Evolutionary conservation across 768 basidiomycete genomes (phyloP), one percentile per base, ranked within the genome.

Genomic region (Podaxis carcinomalis): DNA sequence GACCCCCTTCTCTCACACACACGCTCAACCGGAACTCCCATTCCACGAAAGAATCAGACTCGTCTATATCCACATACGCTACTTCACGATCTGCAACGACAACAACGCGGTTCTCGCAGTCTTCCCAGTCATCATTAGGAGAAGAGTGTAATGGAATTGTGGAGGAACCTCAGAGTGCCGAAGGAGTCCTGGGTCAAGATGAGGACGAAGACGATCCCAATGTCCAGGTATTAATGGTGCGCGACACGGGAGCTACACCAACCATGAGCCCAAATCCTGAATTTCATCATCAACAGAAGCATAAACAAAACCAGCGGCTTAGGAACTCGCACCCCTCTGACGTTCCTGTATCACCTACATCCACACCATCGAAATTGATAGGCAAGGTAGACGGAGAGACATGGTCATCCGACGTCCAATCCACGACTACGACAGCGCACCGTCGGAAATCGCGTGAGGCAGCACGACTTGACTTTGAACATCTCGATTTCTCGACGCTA

Each of bases 191-290:
- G 23, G 11, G 39, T 4, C 39, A 40, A 56, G 65, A 67, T n/a
- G 61, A 64, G n/a, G 68, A 66, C 2, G 65, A 68, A 5, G 65
- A 68, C 50, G 72, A 65, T 11, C 19, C 36, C n/a, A 53, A 53
- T 32, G 42, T 63, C 9, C 72, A 75, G 50, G 75, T 77, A 44
- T 71, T 79, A 36, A 77, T 81, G 62, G 77, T 81, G 5, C 70
- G 75, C 27, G 78, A 83, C 68, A 80, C 80, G n/a, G 80, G 79
- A 35, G 78, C 78, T 42, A 80, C 78, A 25, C 80, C 76, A 7
- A 78, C 73, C 14, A 75, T 81, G 74, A 79, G 77, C 64, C 81
- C 82, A 2, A 82, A 80, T 60, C 78, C 79, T 25, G 76, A 73
- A 36, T 84, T 80, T 60, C 68, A 72, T 60, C 68, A 72, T 32